Conservation (phyloP, 148 eudicot genomes). For the Suaeda aralocaspica region DNA sequence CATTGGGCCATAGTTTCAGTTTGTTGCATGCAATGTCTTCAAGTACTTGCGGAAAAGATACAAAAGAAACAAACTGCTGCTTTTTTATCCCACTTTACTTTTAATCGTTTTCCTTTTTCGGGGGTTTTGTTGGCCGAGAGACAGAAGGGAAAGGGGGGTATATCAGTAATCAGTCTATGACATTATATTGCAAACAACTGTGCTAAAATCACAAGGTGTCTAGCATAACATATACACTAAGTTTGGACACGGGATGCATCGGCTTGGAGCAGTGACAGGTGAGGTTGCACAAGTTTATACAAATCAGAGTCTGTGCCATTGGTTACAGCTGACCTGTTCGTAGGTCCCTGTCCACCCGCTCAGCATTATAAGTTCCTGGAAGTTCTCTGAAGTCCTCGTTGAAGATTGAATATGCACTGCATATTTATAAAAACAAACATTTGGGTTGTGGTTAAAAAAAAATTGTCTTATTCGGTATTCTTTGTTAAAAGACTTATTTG, state of each 20-base stretch:
- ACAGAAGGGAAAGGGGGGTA: too few relatives aligned
- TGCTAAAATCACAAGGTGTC: background rate
- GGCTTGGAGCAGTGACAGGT: background rate
- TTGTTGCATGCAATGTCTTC: background rate
- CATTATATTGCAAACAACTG: background rate
- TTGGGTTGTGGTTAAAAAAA: background rate
- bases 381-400: slow-evolving; percentile 95
- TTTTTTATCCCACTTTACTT: too few relatives aligned
- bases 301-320: background rate
- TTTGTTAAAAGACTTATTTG: background rate
- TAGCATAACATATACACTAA: background rate
- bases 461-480: too few relatives aligned
- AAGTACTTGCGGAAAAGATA: background rate
- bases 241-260: background rate
- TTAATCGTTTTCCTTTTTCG: too few relatives aligned
- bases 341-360: slow-evolving; percentile 85
- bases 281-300: background rate
- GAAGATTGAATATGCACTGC: slow-evolving; percentile 95
- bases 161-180: too few relatives aligned
- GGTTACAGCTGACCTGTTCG: slow-evolving; percentile 81
- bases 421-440: slow-evolving; percentile 9
- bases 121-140: too few relatives aligned
- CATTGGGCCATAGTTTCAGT: background rate
- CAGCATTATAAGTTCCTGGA: slow-evolving; percentile 94
- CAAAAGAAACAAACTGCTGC: background rate